A percentile compares a stretch with the other conserved stretches of the same genome.
Conservation (phyloP, 2,329 filamentous ascomycete genomes). For the Pseudogymnoascus destructans region DNA sequence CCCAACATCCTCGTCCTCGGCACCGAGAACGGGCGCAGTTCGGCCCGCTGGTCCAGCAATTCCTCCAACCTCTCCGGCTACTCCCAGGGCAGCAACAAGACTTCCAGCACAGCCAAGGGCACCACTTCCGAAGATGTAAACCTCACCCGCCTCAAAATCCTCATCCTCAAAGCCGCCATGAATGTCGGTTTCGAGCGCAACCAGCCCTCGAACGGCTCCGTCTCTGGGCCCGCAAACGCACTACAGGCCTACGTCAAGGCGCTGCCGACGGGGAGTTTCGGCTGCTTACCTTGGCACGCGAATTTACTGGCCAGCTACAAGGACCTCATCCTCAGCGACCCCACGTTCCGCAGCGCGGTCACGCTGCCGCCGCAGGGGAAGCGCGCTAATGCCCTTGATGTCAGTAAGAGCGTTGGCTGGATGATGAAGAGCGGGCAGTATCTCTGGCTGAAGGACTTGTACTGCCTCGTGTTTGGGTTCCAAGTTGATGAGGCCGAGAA, state of each 20-base stretch:
- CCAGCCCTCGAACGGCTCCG: slow-evolving; percentile 29
- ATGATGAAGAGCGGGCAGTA: slow-evolving; percentile 64
- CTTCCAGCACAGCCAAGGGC: slow-evolving; percentile 60
- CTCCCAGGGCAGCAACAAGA: slow-evolving; percentile 54
- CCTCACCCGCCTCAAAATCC: slow-evolving; percentile 60
- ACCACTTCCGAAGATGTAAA: slow-evolving; percentile 63
- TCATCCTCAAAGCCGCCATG: slow-evolving; percentile 75
- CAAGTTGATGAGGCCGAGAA: slow-evolving; percentile 63
- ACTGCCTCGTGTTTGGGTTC: slow-evolving; percentile 73
- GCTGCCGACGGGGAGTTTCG: slow-evolving; percentile 67
- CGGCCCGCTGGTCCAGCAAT: slow-evolving; percentile 68
- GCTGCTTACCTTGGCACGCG: slow-evolving; percentile 54
- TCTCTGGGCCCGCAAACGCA: slow-evolving; percentile 28
- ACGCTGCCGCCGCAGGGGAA: slow-evolving; percentile 44
- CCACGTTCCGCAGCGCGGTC: slow-evolving; percentile 44
- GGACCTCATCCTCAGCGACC: slow-evolving; percentile 62
- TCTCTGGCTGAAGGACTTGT: slow-evolving; percentile 69
- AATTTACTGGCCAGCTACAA: slow-evolving; percentile 68
- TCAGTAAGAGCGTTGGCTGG: slow-evolving; percentile 65
- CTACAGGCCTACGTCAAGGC: slow-evolving; percentile 66
- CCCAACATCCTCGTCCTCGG: slow-evolving; percentile 84
- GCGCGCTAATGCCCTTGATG: slow-evolving; percentile 55
- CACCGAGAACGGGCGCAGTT: slow-evolving; percentile 46
- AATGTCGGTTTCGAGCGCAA: slow-evolving; percentile 65
- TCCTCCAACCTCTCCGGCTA: slow-evolving; percentile 69